phyloP scores from a whole-genome alignment of 768 basidiomycete species.

The Naganishia friedmannii region DNA sequence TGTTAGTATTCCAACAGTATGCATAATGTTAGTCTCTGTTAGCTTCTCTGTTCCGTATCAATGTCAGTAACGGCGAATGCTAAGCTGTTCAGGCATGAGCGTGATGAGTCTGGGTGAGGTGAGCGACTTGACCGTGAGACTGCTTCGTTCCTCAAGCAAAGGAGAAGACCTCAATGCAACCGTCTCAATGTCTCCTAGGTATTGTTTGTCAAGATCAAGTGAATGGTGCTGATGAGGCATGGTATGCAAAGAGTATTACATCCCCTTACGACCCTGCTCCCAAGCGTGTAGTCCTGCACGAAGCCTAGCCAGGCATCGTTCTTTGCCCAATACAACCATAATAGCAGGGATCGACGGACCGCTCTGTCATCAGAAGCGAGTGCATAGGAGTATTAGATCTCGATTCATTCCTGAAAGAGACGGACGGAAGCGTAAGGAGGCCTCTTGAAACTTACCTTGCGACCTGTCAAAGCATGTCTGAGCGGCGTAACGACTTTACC shows the following conservation, averaged over 20 bases:
- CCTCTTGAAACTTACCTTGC: slow-evolving; percentile 62
- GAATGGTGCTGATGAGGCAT: no score
- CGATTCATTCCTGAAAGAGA: background rate
- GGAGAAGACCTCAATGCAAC: no score
- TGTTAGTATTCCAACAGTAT: no score
- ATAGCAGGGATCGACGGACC: slow-evolving; percentile 56
- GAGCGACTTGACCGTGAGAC: no score
- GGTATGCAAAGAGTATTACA: background rate
- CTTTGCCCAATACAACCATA: slow-evolving; percentile 53
- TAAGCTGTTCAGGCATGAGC: no score
- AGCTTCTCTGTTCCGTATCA: no score
- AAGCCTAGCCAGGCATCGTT: slow-evolving; percentile 29
- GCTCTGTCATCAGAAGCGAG: slow-evolving; percentile 41
- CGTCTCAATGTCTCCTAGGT: no score
- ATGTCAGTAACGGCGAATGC: no score
- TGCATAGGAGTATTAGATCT: background rate
- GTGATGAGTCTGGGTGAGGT: no score
- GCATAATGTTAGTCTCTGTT: no score
- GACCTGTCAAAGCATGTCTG: slow-evolving; percentile 74
- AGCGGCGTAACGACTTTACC: slow-evolving; percentile 69
- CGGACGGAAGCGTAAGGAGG: background rate
- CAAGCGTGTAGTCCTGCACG: slow-evolving; percentile 1
- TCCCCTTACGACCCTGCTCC: slow-evolving; percentile 14
- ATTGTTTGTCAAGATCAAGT: no score
- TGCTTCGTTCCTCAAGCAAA: no score